Percentiles rank a stretch among this genome's conserved stretches.
phyloP scores from a whole-genome alignment of 2,329 filamentous ascomycete genomes.

The Magnaporthiopsis incrustans region DNA sequence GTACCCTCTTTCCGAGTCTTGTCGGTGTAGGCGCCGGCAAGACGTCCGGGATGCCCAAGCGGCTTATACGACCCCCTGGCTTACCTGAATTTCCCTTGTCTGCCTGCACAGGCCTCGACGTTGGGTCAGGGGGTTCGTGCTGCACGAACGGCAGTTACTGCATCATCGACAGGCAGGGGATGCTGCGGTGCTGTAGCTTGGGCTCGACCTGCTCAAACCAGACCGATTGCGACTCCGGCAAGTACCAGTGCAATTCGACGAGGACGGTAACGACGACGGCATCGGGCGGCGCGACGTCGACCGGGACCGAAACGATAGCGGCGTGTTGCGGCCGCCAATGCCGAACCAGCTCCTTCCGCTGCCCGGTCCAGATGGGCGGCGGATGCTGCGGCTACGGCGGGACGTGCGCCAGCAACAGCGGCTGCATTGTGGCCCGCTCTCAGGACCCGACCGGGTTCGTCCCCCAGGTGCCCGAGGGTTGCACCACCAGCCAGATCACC shows the following conservation, averaged over 20 bases:
- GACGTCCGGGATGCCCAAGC: too few species aligned
- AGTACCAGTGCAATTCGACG: slow-evolving; percentile 22
- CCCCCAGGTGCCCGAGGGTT: slow-evolving; percentile 30
- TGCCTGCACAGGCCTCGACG: slow-evolving; percentile 17
- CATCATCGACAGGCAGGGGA: slow-evolving; percentile 18
- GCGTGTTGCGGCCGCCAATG: slow-evolving; percentile 35
- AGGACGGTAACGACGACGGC: slow-evolving; percentile 8
- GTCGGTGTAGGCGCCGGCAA: too few species aligned
- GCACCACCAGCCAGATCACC: slow-evolving; percentile 34
- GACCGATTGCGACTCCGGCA: slow-evolving; percentile 19
- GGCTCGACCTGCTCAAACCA: slow-evolving; percentile 19
- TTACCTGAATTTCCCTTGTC: background rate
- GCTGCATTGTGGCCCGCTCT: slow-evolving; percentile 16
- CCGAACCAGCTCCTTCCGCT: slow-evolving; percentile 34
- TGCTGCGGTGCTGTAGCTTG: slow-evolving; percentile 22
- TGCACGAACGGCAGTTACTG: slow-evolving; percentile 22
- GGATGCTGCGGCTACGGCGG: slow-evolving; percentile 41
- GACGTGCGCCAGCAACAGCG: slow-evolving; percentile 32
- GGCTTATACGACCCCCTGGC: background rate
- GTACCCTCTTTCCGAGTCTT: background rate
- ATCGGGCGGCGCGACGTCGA: slow-evolving; percentile 7
- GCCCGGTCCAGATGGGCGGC: slow-evolving; percentile 33
- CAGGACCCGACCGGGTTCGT: slow-evolving; percentile 19
- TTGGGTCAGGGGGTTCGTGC: slow-evolving; percentile 18
- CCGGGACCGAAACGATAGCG: slow-evolving; percentile 17